Evolutionary conservation across 2,329 filamentous ascomycete species (phyloP).

Genomic region (Fusarium proliferatum): DNA sequence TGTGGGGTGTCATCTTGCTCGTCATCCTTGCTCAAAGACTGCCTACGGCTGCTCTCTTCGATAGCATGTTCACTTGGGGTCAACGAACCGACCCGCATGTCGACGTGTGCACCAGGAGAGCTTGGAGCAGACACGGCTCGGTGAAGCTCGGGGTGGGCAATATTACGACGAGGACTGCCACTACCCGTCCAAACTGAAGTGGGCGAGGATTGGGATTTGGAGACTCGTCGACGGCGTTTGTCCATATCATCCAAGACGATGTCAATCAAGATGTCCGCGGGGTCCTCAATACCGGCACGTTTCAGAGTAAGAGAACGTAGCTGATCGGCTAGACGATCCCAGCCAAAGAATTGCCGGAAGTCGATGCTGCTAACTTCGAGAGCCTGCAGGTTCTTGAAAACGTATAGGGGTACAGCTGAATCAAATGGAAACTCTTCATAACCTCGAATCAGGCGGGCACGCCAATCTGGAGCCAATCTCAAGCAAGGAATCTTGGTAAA

Average conservation of each 20-base stretch:
- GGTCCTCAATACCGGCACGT: slow-evolving; percentile 88
- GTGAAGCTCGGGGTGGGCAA: slow-evolving; percentile 69
- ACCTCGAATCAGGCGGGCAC: slow-evolving; percentile 87
- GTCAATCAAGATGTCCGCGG: slow-evolving; percentile 87
- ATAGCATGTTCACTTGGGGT: slow-evolving; percentile 62
- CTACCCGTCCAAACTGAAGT: slow-evolving; percentile 73
- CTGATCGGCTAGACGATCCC: slow-evolving; percentile 94
- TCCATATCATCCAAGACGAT: slow-evolving; percentile 98
- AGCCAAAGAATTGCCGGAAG: slow-evolving; percentile 96
- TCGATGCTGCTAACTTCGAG: slow-evolving; percentile 96
- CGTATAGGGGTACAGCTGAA: slow-evolving; percentile 93
- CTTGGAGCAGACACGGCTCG: slow-evolving; percentile 76
- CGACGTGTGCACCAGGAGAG: slow-evolving; percentile 64
- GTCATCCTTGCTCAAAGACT: slow-evolving; percentile 60
- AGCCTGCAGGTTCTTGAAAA: slow-evolving; percentile 96
- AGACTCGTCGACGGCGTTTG: slow-evolving; percentile 86
- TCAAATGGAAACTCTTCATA: slow-evolving; percentile 99
- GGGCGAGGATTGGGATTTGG: slow-evolving; percentile 85
- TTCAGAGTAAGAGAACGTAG: slow-evolving; percentile 89
- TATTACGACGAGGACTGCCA: slow-evolving; percentile 70
- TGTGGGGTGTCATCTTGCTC: slow-evolving; percentile 57
- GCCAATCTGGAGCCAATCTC: slow-evolving; percentile 90
- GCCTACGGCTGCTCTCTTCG: slow-evolving; percentile 53
- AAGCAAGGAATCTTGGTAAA: slow-evolving; percentile 98
- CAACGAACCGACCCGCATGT: slow-evolving; percentile 70